Conservation (phyloP, 1,284 basidiomycete genomes). For the Apiotrichum porosum region DNA sequence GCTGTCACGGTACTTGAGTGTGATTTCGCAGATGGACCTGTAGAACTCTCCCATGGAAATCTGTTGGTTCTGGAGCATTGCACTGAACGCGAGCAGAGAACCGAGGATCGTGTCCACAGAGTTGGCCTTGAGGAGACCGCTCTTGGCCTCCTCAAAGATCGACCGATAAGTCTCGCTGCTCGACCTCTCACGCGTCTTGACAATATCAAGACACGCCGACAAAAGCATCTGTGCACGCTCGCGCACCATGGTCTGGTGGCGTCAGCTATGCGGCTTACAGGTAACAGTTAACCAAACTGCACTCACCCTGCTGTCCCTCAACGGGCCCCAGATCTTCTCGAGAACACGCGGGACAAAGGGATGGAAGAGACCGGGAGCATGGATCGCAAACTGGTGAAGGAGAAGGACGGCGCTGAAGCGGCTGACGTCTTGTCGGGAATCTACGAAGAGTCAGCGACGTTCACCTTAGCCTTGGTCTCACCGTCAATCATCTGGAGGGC, state of each 20-base stretch:
- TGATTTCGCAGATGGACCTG: constrained; percentile 81
- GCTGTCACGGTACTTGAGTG: constrained; percentile 81
- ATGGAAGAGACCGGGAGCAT: constrained; percentile 79
- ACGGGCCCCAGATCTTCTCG: constrained; percentile 81
- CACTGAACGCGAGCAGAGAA: constrained; percentile 84
- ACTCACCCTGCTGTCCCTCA: constrained; percentile 73
- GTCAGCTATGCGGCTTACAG: constrained; percentile 7
- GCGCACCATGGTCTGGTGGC: constrained; percentile 59
- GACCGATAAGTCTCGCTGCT: constrained; percentile 59
- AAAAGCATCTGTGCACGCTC: constrained; percentile 88
- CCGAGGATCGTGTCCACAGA: constrained; percentile 80
- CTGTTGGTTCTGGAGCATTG: constrained; percentile 86
- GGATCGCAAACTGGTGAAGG: constrained; percentile 80
- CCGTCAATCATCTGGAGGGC: constrained; percentile 45
- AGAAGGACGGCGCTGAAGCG: constrained; percentile 58
- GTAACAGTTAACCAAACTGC: too few species aligned
- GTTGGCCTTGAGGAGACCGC: constrained; percentile 72
- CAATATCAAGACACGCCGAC: constrained; percentile 81
- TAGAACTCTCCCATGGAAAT: constrained; percentile 95
- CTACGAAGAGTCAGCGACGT: constrained; percentile 16
- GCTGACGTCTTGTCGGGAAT: constrained; percentile 44
- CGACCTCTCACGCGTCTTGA: constrained; percentile 54
- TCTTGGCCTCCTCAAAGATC: constrained; percentile 83
- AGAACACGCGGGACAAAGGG: constrained; percentile 79
- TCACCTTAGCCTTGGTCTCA: constrained; percentile 18